These are phyloP conservation scores for Stemphylium vesicarium DNA, from an alignment of 2,329 filamentous ascomycete species.

Conservation along the genomic window DNA sequence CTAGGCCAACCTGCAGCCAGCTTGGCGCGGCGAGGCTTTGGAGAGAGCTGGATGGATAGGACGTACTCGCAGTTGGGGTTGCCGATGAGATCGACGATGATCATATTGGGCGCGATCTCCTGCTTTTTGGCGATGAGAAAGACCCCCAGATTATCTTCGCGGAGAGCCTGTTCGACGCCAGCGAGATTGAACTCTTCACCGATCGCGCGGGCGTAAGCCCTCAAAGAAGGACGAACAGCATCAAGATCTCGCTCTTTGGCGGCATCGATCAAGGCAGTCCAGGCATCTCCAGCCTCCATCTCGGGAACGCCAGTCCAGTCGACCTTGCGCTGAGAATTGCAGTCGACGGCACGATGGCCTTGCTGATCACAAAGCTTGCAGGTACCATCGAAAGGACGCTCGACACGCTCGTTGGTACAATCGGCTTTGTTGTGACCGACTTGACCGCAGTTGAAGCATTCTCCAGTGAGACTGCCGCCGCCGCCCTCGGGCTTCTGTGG, in stretches of 20 bases:
- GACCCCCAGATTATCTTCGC: slow-evolving; percentile 54
- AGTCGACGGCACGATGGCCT: slow-evolving; percentile 58
- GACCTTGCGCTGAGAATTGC: slow-evolving; percentile 50
- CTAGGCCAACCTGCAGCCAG: slow-evolving; percentile 68
- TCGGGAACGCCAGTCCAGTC: slow-evolving; percentile 53
- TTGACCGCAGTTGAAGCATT: slow-evolving; percentile 68
- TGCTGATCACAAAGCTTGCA: slow-evolving; percentile 63
- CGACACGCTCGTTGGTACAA: slow-evolving; percentile 63
- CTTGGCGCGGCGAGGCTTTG: slow-evolving; percentile 59
- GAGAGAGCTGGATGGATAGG: slow-evolving; percentile 66
- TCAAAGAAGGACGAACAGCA: slow-evolving; percentile 55
- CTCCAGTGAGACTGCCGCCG: slow-evolving; percentile 48
- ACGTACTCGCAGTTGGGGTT: slow-evolving; percentile 68
- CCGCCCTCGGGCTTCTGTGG: slow-evolving; percentile 50
- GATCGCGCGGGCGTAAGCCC: slow-evolving; percentile 57
- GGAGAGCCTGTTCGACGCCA: slow-evolving; percentile 59
- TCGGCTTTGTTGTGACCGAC: slow-evolving; percentile 68
- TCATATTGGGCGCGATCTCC: slow-evolving; percentile 54
- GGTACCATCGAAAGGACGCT: slow-evolving; percentile 60
- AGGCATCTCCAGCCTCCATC: slow-evolving; percentile 57
- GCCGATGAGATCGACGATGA: slow-evolving; percentile 61
- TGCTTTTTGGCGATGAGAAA: slow-evolving; percentile 60
- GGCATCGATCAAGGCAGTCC: slow-evolving; percentile 57
- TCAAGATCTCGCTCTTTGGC: slow-evolving; percentile 58
- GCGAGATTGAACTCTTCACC: slow-evolving; percentile 49